phyloP scores from a whole-genome alignment of 2,329 filamentous ascomycete species.

The Aureobasidium sp. region DNA sequence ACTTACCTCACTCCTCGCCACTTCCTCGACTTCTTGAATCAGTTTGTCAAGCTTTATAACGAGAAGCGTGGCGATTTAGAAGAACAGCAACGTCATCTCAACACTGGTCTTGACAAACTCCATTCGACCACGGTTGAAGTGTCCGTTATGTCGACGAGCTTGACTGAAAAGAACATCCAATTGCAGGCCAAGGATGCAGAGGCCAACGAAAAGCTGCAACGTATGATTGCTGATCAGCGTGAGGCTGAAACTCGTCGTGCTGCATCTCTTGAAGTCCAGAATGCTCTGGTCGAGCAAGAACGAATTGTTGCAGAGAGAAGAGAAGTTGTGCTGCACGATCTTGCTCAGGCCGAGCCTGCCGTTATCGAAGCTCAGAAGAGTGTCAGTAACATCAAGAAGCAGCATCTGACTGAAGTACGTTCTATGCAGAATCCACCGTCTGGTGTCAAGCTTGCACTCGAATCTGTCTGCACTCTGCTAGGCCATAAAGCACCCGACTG shows the following conservation, averaged over 20 bases:
- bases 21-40: conserved; percentile 95
- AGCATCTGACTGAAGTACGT: conserved; percentile 93
- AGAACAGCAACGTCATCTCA: conserved; percentile 96
- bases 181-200: conserved; percentile 90
- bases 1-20: conserved; percentile 94
- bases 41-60: conserved; percentile 95
- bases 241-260: conserved; percentile 89
- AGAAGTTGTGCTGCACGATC: conserved; percentile 77
- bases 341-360: conserved; percentile 86
- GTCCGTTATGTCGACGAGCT: conserved; percentile 77
- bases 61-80: conserved; percentile 98
- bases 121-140: conserved; percentile 97
- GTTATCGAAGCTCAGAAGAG: conserved; percentile 89
- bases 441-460: conserved; percentile 84
- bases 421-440: conserved; percentile 91
- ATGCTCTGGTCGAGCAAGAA: conserved; percentile 80
- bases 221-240: conserved; percentile 92
- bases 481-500: conserved; percentile 85
- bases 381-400: conserved; percentile 96
- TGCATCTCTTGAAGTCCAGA: conserved; percentile 82
- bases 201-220: conserved; percentile 93
- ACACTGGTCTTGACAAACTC: conserved; percentile 95
- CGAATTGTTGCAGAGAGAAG: conserved; percentile 74
- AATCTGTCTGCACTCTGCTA: conserved; percentile 92
- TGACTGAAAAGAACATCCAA: conserved; percentile 90